Base-by-base conservation (phyloP, 441 rosid species). In the Adansonia rubrostipa region DNA sequence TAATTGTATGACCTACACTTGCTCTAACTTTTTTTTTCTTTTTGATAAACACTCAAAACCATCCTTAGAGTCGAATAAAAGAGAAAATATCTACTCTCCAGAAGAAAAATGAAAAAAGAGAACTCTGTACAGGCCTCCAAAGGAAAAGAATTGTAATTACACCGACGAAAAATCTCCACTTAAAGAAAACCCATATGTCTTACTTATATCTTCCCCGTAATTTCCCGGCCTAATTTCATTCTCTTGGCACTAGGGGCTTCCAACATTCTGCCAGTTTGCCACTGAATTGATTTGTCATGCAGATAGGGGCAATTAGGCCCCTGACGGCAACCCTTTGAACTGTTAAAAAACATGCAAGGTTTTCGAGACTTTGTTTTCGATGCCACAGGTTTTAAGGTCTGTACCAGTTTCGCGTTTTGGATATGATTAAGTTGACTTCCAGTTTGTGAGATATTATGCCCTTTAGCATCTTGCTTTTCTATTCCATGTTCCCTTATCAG, bases 401-500 rank as follows among this genome's bases (percentile, higher is more conserved):
- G 81, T 47, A 44, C 58, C 24, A 57, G 20, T 33, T 80, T 84
- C 69, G 7, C 22, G 33, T 82, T 80, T 61, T 82, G 83, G 14
- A 9, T 17, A 1, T 66, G 64, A 77, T 84, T 82, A 53, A 74
- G 73, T 71, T 67, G 61, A 48, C 33, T 66, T 47, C 71, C 84
- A 45, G 10, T 80, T 77, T 82, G 73, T 17, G 73, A 14, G 22
- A 82, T 71, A n/a, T 60, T 33, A 76, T 17, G 51, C 42, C 63
- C 81, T 58, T 17, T 80, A 17, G 45, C 78, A 73, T 86, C 85
- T 70, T 78, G 78, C 83, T 74, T 83, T 44, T 71, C 87, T 45
- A 74, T 74, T 45, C 97, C 97, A 87, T 92, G 96, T 82, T 86
- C 84, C 86, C 87, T 89, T 14, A 91, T 89, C 8, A 94, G 90